Percentiles rank a stretch among this genome's conserved stretches.
phyloP scores from a whole-genome alignment of 2,329 filamentous ascomycete genomes.

The Colletotrichum eremochloae region DNA sequence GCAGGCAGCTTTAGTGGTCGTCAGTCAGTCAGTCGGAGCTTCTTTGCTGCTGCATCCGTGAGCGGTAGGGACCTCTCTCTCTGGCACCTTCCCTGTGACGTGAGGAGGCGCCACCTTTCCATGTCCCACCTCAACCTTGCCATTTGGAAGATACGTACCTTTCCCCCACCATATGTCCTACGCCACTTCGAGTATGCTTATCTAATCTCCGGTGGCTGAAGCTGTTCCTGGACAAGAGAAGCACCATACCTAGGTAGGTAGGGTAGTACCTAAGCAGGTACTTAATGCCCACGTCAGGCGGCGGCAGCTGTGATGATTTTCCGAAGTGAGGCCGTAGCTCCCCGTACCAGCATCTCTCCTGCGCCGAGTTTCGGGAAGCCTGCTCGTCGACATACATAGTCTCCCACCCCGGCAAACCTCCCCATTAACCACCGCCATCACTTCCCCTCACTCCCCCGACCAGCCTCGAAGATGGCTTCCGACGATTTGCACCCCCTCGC shows the following conservation, averaged over 20 bases:
- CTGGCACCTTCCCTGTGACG: slow-evolving; percentile 41
- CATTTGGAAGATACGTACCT: not conserved
- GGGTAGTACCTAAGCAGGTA: too few relatives aligned
- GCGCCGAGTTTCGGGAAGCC: slow-evolving; percentile 36
- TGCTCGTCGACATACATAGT: slow-evolving; percentile 18
- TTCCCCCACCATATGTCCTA: not conserved
- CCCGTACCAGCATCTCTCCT: slow-evolving; percentile 14
- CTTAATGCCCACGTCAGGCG: not conserved
- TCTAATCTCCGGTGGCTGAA: slow-evolving; percentile 20
- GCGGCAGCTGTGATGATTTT: slow-evolving; percentile 29
- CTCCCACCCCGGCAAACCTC: slow-evolving; percentile 4
- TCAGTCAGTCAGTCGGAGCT: slow-evolving; percentile 36
- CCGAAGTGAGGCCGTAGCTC: slow-evolving; percentile 41
- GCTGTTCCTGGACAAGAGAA: not conserved
- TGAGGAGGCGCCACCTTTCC: slow-evolving; percentile 28
- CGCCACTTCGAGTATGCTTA: not conserved
- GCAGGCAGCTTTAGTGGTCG: slow-evolving; percentile 38
- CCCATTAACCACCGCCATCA: not conserved
- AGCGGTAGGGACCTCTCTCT: not conserved
- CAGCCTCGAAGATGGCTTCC: slow-evolving; percentile 62
- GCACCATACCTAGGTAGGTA: too few relatives aligned
- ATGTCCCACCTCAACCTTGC: not conserved
- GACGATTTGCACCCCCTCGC: slow-evolving; percentile 68
- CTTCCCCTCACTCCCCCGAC: not conserved
- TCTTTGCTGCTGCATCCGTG: slow-evolving; percentile 26